Evolutionary conservation across 1,284 basidiomycete species (phyloP).

Genomic region (Grifola frondosa): DNA sequence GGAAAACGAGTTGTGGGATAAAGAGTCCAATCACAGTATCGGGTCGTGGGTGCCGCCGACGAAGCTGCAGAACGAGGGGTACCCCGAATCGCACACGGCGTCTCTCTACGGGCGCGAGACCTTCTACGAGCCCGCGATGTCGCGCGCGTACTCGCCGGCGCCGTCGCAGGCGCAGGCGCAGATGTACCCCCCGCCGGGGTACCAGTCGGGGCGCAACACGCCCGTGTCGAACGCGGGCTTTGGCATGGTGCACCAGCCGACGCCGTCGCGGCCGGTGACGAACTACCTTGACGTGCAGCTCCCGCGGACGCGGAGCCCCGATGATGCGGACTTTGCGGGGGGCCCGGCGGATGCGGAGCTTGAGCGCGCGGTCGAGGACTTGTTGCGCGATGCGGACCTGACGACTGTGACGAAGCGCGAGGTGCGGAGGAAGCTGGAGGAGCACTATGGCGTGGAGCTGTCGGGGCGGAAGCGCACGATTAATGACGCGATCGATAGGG

Average conservation of each 20-base stretch:
- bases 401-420: slow-evolving; percentile 89
- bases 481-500: slow-evolving; percentile 70
- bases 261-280: slow-evolving; percentile 66
- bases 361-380: slow-evolving; percentile 67
- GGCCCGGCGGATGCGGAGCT: slow-evolving; percentile 68
- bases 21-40: slow-evolving; percentile 90
- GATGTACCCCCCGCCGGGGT: slow-evolving; percentile 57
- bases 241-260: slow-evolving; percentile 43
- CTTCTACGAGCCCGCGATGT: slow-evolving; percentile 61
- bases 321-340: slow-evolving; percentile 46
- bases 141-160: slow-evolving; percentile 64
- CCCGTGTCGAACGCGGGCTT: slow-evolving; percentile 41
- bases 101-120: slow-evolving; percentile 84
- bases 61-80: slow-evolving; percentile 67
- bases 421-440: slow-evolving; percentile 80
- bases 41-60: slow-evolving; percentile 80
- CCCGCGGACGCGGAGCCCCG: slow-evolving; percentile 51
- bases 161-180: slow-evolving; percentile 55
- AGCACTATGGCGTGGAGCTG: slow-evolving; percentile 73
- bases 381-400: slow-evolving; percentile 77
- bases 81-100: slow-evolving; percentile 69
- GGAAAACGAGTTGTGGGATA: slow-evolving; percentile 97
- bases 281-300: slow-evolving; percentile 75
- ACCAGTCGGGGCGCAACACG: slow-evolving; percentile 77
- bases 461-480: slow-evolving; percentile 64